Percentiles rank a stretch among this genome's conserved stretches.
Evolutionary conservation across 768 basidiomycete species (phyloP).

Genomic region (Saitozyma podzolica): DNA sequence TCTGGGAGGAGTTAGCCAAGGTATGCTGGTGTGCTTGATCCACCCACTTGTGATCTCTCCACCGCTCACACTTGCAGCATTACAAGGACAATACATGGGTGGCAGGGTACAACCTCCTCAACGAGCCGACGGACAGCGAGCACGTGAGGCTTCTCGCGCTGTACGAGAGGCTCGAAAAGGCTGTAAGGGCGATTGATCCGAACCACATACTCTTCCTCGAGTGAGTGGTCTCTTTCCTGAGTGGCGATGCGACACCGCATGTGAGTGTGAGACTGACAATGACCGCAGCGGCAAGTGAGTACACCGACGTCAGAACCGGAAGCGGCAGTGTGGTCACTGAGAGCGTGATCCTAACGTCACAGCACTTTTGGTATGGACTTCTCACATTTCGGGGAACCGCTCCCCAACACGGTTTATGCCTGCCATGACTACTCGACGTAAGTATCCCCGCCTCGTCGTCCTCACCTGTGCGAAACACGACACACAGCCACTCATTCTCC

Average conservation of each 20-base stretch:
- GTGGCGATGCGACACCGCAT: neutral
- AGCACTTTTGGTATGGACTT: constrained; percentile 69
- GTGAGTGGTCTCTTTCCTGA: neutral
- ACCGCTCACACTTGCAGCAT: constrained; percentile 51
- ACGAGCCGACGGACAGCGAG: constrained; percentile 75
- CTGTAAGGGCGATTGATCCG: constrained; percentile 70
- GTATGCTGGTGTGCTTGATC: neutral
- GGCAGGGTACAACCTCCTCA: constrained; percentile 81
- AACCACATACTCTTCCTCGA: constrained; percentile 77
- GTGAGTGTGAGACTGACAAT: neutral
- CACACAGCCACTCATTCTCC: no score
- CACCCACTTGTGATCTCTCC: neutral
- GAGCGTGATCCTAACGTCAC: neutral
- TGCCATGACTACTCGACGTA: constrained; percentile 70
- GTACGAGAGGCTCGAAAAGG: constrained; percentile 68
- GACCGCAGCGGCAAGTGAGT: constrained; percentile 50
- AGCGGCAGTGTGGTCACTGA: no score
- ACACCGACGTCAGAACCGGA: no score
- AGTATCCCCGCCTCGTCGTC: no score
- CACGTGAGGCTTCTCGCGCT: constrained; percentile 66
- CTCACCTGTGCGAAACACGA: no score
- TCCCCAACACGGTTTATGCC: constrained; percentile 72
- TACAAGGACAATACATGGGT: constrained; percentile 79
- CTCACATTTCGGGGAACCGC: constrained; percentile 55
- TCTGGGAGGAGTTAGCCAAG: constrained; percentile 73